Percentiles rank a stretch among this genome's conserved stretches.
These are phyloP conservation scores for Metschnikowia kofuensis DNA, from an alignment of 805 yeast genomes.

Conservation along the genomic window DNA sequence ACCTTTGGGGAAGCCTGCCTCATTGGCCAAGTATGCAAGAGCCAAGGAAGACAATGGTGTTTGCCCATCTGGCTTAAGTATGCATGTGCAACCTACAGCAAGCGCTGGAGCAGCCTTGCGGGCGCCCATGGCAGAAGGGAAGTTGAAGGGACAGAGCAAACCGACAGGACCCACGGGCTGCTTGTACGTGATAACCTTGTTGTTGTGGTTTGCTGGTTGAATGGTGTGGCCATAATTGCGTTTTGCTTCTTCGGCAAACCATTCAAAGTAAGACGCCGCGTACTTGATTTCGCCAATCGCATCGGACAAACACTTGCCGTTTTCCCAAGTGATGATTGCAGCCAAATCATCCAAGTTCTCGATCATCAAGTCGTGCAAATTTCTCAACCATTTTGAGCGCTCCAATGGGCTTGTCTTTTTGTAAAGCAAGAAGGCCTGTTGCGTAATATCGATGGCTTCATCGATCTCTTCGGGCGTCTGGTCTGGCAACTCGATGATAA, in stretches of 20 bases:
- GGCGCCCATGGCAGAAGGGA: constrained; percentile 66
- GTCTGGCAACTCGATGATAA: constrained; percentile 40
- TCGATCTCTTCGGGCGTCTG: constrained; percentile 43
- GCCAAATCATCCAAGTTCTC: constrained; percentile 59
- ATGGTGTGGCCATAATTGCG: constrained; percentile 55
- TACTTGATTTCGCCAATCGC: constrained; percentile 55
- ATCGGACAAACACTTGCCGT: constrained; percentile 56
- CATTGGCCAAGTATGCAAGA: constrained; percentile 49
- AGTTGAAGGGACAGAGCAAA: constrained; percentile 64
- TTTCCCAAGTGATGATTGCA: constrained; percentile 55
- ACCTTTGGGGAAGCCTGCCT: constrained; percentile 64
- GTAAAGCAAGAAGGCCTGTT: constrained; percentile 43
- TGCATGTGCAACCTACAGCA: constrained; percentile 63
- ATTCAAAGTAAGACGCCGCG: constrained; percentile 50
- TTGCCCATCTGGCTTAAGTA: constrained; percentile 59
- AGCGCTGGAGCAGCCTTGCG: constrained; percentile 64
- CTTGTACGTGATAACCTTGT: constrained; percentile 50
- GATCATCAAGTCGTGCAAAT: constrained; percentile 47
- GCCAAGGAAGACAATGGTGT: constrained; percentile 63
- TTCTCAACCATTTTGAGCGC: constrained; percentile 50
- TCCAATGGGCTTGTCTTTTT: constrained; percentile 48
- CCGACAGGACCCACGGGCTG: constrained; percentile 67
- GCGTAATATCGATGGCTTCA: constrained; percentile 47
- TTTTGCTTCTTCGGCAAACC: constrained; percentile 55
- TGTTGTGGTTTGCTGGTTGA: constrained; percentile 50